These are phyloP conservation scores for Lunularia cruciata DNA, from an alignment of 225 moss, liverwort and hornwort species.

Conservation along the genomic window DNA sequence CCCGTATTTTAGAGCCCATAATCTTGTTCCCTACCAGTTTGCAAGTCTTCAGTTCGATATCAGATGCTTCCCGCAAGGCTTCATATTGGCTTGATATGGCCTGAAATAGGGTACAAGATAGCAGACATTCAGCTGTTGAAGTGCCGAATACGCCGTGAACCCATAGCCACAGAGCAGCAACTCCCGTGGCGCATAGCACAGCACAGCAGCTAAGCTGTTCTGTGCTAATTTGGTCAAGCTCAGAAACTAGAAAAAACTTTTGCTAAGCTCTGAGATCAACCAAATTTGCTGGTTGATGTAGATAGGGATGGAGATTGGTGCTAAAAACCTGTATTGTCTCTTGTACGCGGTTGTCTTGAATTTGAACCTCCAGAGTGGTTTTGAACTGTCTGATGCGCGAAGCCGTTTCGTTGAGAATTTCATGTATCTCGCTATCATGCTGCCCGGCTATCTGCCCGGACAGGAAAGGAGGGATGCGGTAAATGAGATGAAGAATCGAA, in stretches of 20 bases:
- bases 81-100: constrained; percentile 32
- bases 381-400: constrained; percentile 40
- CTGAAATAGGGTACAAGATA: constrained; percentile 16
- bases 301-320: not conserved
- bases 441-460: constrained; percentile 40
- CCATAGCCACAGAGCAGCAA: too few relatives aligned
- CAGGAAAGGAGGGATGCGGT: too few relatives aligned
- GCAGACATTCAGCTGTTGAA: too few relatives aligned
- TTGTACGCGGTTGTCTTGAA: constrained; percentile 34
- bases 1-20: too few relatives aligned
- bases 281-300: too few relatives aligned
- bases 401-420: constrained; percentile 48
- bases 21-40: constrained; percentile 29
- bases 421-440: constrained; percentile 52
- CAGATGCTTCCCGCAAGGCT: constrained; percentile 21
- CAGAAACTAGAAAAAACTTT: too few relatives aligned
- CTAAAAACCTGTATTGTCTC: constrained; percentile 27
- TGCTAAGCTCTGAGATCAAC: too few relatives aligned
- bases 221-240: too few relatives aligned
- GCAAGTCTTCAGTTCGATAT: constrained; percentile 25
- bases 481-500: not conserved
- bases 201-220: too few relatives aligned
- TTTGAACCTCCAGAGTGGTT: constrained; percentile 28
- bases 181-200: too few relatives aligned
- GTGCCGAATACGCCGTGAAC: too few relatives aligned